These are phyloP conservation scores for Ustilago xerochloae DNA, from an alignment of 1,284 basidiomycete species.

Conservation along the genomic window DNA sequence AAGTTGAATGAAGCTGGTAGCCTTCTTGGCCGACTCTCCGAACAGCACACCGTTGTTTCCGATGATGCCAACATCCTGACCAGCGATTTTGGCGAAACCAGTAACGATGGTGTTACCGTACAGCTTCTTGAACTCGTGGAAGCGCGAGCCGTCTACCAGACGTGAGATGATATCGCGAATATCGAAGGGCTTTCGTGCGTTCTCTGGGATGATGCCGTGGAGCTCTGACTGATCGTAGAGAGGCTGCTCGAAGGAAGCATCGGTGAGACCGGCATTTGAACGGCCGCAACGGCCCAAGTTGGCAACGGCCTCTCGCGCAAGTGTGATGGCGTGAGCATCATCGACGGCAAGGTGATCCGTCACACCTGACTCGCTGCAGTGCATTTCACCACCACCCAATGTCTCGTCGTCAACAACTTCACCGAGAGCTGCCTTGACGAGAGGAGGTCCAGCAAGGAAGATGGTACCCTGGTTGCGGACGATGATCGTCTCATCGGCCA, in stretches of 20 bases:
- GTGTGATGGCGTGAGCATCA: conserved; percentile 86
- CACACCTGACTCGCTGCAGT: conserved; percentile 90
- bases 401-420: conserved; percentile 91
- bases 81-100: conserved; percentile 71
- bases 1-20: conserved; percentile 92
- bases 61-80: conserved; percentile 73
- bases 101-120: conserved; percentile 91
- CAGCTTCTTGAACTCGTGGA: conserved; percentile 94
- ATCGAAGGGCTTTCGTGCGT: conserved; percentile 86
- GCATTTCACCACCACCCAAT: conserved; percentile 89
- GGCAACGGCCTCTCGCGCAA: conserved; percentile 82
- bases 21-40: conserved; percentile 90
- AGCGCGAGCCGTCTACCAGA: conserved; percentile 88
- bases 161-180: conserved; percentile 93
- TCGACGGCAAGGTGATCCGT: conserved; percentile 89
- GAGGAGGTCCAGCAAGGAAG: conserved; percentile 93
- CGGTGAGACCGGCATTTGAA: conserved; percentile 14
- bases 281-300: conserved; percentile 73
- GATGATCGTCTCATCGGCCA: conserved; percentile 91
- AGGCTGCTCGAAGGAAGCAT: conserved; percentile 76
- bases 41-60: conserved; percentile 95
- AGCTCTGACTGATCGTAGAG: conserved; percentile 83
- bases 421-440: conserved; percentile 94
- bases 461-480: conserved; percentile 92
- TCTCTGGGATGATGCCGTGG: conserved; percentile 89